These are phyloP conservation scores for Zygoascus tannicola DNA, from an alignment of 805 yeast genomes.

Conservation along the genomic window DNA sequence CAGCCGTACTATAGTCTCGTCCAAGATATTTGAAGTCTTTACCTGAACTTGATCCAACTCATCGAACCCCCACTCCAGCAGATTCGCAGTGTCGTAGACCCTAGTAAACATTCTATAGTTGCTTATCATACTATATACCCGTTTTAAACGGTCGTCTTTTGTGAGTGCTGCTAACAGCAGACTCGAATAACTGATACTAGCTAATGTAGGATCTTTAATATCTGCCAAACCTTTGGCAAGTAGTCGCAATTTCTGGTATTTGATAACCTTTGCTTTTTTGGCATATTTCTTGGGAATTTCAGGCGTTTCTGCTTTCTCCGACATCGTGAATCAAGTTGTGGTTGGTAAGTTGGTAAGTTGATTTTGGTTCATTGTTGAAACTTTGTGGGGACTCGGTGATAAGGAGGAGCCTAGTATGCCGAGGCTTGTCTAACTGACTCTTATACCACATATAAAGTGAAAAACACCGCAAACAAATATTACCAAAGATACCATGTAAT, in stretches of 20 bases:
- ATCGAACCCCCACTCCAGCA: slow-evolving; percentile 30
- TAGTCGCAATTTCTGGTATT: neutral
- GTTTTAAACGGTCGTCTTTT: slow-evolving; percentile 8
- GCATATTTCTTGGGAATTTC: no score
- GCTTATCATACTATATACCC: slow-evolving; percentile 22
- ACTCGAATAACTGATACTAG: slow-evolving; percentile 12
- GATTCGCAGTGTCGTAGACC: slow-evolving; percentile 29
- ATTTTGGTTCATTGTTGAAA: no score
- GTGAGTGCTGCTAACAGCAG: slow-evolving; percentile 7
- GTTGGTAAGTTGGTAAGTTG: neutral
- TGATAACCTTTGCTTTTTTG: neutral
- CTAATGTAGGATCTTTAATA: slow-evolving; percentile 9
- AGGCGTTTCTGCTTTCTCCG: no score
- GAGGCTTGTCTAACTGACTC: no score
- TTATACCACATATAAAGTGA: no score
- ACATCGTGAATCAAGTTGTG: no score
- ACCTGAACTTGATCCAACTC: slow-evolving; percentile 15
- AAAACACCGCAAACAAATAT: no score
- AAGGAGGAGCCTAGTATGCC: no score
- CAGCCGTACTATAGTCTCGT: slow-evolving; percentile 24
- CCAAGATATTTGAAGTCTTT: slow-evolving; percentile 17
- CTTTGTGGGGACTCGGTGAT: no score
- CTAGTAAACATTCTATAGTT: slow-evolving; percentile 32
- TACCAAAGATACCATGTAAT: no score
- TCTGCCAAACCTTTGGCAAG: slow-evolving; percentile 4